Evolutionary conservation across 2,329 filamentous ascomycete genomes (phyloP).

Genomic region (Triangularia setosa): DNA sequence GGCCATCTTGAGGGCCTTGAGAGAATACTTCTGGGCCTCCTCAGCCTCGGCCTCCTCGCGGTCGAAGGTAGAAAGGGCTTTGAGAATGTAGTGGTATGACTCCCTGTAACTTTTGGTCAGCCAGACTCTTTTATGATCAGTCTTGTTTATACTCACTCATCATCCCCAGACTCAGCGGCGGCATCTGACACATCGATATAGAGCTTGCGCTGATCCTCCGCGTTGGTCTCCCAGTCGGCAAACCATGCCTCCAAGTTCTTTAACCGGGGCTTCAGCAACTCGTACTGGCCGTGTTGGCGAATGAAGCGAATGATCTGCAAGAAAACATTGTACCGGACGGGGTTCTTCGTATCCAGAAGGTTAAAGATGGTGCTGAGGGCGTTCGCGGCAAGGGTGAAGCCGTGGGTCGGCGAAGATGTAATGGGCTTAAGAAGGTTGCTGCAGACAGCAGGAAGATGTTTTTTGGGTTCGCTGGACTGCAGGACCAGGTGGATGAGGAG

Average conservation of each 20-base stretch:
- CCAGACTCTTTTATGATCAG: neutral
- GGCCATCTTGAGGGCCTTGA: conserved; percentile 53
- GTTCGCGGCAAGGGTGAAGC: conserved; percentile 79
- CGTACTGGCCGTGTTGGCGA: conserved; percentile 70
- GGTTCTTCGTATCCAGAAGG: conserved; percentile 71
- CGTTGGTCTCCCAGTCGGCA: conserved; percentile 73
- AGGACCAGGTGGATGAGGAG: conserved; percentile 89
- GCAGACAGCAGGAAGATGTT: conserved; percentile 85
- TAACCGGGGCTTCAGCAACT: conserved; percentile 77
- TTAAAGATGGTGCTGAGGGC: conserved; percentile 97
- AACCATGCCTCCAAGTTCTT: conserved; percentile 81
- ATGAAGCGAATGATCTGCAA: conserved; percentile 83
- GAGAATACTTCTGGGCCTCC: conserved; percentile 57
- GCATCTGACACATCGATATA: conserved; percentile 79
- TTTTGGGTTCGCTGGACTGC: conserved; percentile 78
- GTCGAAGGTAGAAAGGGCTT: conserved; percentile 59
- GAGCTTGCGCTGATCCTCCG: conserved; percentile 79
- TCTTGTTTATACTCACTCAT: conserved; percentile 54
- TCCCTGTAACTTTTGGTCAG: conserved; percentile 37
- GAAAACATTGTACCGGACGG: conserved; percentile 85
- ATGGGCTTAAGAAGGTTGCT: conserved; percentile 84
- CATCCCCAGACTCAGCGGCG: conserved; percentile 72
- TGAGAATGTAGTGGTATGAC: conserved; percentile 65
- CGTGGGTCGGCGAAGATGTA: conserved; percentile 79
- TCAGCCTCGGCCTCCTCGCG: conserved; percentile 52